Evolutionary conservation across 345 rosid genomes (phyloP), one percentile per base, ranked within the genome.

Genomic region (Sonneratia alba): DNA sequence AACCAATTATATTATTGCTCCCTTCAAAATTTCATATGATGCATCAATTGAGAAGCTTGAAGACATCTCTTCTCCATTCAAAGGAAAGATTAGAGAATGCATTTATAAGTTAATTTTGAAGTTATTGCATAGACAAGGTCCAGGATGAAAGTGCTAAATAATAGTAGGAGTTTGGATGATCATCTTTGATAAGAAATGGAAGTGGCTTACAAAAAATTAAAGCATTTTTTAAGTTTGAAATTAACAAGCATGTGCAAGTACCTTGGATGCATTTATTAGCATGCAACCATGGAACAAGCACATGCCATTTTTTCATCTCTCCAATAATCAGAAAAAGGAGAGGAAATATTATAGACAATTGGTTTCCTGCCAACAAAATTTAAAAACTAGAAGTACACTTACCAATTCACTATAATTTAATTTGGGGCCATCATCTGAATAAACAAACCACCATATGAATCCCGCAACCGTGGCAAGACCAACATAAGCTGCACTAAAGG

Each of bases 381-480:
- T 27, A 15, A 15, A 48, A 45, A 65, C 14, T 56, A 67, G n/a
- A 43, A 72, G 66, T 22, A 74, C 75, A n/a, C 88, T 81, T 77
- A 95, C 99, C 91, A 95, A 80, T 78, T 95, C 99, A 78, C 82
- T 77, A 72, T 90, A 92, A 38, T 91, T 87, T 81, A 95, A 86
- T 78, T 82, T 89, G 56, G 99, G 99, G 76, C 98, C 99, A 57
- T 77, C 81, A 66, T 88, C 94, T 27, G 96, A 83, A 83, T 95
- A 92, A 66, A 88, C 75, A 76, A 87, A 95, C 99, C 99, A 95
- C 99, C 99, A 95, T 73, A 95, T 78, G 73, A 95, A 95, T 77
- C 99, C 99, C 38, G 91, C 97, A 81, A 95, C 97, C 40, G 99
- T 95, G 67, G 99, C 99, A 77, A 95, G 88, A 71, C 99, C 99